These are phyloP conservation scores for Phytopythium vexans DNA, from an alignment of 352 stramenopile species.

Conservation along the genomic window DNA sequence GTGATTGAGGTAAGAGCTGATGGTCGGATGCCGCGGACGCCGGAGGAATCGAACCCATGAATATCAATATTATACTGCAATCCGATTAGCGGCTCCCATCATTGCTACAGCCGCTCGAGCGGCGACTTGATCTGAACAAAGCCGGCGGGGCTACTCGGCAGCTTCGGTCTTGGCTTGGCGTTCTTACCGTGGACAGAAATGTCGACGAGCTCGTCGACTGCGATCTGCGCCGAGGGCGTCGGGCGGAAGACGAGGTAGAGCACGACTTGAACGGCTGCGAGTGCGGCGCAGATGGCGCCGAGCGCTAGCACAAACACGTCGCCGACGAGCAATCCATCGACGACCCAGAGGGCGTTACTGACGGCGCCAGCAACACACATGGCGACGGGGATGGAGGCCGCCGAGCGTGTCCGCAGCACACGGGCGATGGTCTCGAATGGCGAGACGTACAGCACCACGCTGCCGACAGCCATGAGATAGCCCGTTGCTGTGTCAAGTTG, in stretches of 20 bases:
- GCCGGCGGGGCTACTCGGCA: background rate
- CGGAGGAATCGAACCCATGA: no score
- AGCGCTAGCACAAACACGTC: slow-evolving; percentile 39
- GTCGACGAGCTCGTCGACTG: background rate
- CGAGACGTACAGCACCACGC: slow-evolving; percentile 23
- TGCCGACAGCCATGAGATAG: slow-evolving; percentile 30
- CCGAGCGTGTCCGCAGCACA: slow-evolving; percentile 18
- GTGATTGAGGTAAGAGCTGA: no score
- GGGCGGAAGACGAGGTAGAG: slow-evolving; percentile 35
- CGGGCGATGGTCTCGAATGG: slow-evolving; percentile 26
- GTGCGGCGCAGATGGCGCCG: slow-evolving; percentile 24
- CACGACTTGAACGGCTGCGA: slow-evolving; percentile 31
- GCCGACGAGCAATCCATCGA: slow-evolving; percentile 23
- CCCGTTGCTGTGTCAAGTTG: slow-evolving; percentile 16
- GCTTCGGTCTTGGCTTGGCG: background rate
- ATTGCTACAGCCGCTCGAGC: background rate
- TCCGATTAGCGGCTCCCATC: no score
- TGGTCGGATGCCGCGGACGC: no score
- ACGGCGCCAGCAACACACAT: slow-evolving; percentile 22
- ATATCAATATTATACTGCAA: no score
- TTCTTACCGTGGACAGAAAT: background rate
- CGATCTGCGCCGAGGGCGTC: slow-evolving; percentile 4
- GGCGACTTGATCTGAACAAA: background rate
- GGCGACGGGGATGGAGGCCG: slow-evolving; percentile 30
- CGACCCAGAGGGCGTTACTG: slow-evolving; percentile 32